A percentile compares a stretch with the other conserved stretches of the same genome.
Evolutionary conservation across 352 stramenopile genomes (phyloP).

Genomic region (Phytophthora cryptogea): DNA sequence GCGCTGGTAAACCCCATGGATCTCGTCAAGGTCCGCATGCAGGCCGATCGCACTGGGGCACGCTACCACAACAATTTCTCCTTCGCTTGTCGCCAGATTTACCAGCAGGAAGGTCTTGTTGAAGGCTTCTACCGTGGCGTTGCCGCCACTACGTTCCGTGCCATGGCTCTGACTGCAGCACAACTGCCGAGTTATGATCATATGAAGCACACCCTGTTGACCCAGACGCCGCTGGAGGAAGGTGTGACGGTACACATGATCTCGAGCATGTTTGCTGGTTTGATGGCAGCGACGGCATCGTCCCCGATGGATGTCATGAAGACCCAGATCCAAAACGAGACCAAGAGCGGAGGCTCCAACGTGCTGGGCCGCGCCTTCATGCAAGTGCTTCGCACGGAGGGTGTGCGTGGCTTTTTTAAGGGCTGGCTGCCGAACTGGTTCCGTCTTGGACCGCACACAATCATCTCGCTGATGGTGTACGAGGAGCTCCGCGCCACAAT

Average conservation of each 20-base stretch:
- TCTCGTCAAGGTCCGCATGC: constrained; percentile 76
- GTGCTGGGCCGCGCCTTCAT: constrained; percentile 51
- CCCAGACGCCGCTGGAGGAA: constrained; percentile 49
- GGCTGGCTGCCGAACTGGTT: constrained; percentile 72
- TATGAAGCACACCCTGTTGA: constrained; percentile 63
- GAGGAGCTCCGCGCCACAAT: constrained; percentile 56
- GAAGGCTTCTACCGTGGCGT: constrained; percentile 69
- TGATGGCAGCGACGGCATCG: constrained; percentile 62
- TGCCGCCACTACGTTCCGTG: constrained; percentile 61
- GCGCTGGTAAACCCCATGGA: constrained; percentile 78
- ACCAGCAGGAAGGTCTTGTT: constrained; percentile 57
- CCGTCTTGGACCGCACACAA: constrained; percentile 65
- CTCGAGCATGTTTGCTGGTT: constrained; percentile 69
- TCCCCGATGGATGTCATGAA: constrained; percentile 82
- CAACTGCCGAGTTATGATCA: constrained; percentile 80
- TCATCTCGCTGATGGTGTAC: constrained; percentile 74
- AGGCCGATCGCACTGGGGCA: constrained; percentile 56
- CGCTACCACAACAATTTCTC: constrained; percentile 61
- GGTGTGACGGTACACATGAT: constrained; percentile 61
- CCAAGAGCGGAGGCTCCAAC: constrained; percentile 43
- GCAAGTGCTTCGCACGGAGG: constrained; percentile 53
- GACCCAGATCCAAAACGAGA: constrained; percentile 82
- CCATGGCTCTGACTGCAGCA: constrained; percentile 67
- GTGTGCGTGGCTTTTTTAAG: constrained; percentile 69
- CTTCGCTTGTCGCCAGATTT: constrained; percentile 61